Evolutionary conservation across 306 rosid species (phyloP), one percentile per base, ranked within the genome.

Genomic region (Cucumis melo): DNA sequence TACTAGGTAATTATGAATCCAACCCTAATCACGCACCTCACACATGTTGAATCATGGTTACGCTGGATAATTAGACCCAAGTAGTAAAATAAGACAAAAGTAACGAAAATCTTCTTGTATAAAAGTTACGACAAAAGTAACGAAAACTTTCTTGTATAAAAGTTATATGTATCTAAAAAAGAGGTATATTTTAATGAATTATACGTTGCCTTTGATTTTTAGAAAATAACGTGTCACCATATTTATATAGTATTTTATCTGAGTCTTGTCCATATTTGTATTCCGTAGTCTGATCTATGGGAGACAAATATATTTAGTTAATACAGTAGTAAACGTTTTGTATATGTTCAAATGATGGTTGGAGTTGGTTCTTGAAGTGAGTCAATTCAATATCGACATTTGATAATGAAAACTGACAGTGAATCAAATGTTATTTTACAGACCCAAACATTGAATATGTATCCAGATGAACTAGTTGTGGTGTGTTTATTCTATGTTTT

Each of bases 381-480:
- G 67, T 44, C 50, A 44, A 44, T 44, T 44, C 1, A 39, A 39
- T 39, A 39, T 39, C 15, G 7, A 3, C 9, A 53, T 53, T 53
- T 53, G 20, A n/a, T 20, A 66, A 66, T 66, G 73, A 34, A 39
- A 10, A 21, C n/a, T 66, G 21, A 41, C 11, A 41, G 51, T 42
- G 2, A 39, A 5, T 5, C 16, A 29, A 53, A 42, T 16, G 46
- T 29, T 50, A 74, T 34, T 56, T 0, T 38, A 56, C 81, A 80
- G 82, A 67, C 82, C 11, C 80, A 84, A 24, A 56, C 75, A 34
- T 27, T 84, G 70, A 78, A 61, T 44, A 29, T 75, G 10, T 83
- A 83, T 70, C 86, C 86, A 48, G 75, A 70, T n/a, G 79, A 73
- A 58, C 56, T 68, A 8, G 58, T 14, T 36, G 79, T 83, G 84